Evolutionary conservation across 2,329 filamentous ascomycete species (phyloP), one percentile per base, ranked within the genome.

Genomic region (Clonostachys rosea): DNA sequence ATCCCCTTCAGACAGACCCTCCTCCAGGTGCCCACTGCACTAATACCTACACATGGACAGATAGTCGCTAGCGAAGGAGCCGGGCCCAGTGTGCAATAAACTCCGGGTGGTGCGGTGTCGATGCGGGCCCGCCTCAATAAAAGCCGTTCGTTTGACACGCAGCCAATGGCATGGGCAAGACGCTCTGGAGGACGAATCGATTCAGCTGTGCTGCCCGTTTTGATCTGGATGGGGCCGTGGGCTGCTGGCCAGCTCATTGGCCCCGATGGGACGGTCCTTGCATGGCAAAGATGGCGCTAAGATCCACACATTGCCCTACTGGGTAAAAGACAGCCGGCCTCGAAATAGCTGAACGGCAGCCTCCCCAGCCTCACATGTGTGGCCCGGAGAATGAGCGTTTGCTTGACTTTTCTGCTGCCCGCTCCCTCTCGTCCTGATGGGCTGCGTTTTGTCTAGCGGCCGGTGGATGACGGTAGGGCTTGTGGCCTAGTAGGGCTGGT

Each of bases 401-500:
- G 30, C 42, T 34, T 13, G 20, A 34, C 8, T 33, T 33, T 20
- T 17, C 39, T 12, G 16, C n/a, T 17, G 40, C 40, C 40, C 40
- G n/a, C 40, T 12, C 41, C 24, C 41, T 24, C 41, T 42, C n/a
- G 44, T 37, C 44, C 36, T 45, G 44, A 17, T 33, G 17, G 44
- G 44, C 44, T 40, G 10, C n/a, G 9, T 30, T 30, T 10, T 30
- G 9, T 30, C 24, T 30, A 30, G 24, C 24, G 24, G 24, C 24
- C 24, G 24, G 24, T 30, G 24, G 24, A 30, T 30, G 24, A 30
- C 24, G 24, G 24, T 30, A 35, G 43, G 30, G 16, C 30, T 14
- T 8, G 10, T 6, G 10, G 16, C 44, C 44, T 37, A 45, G 44
- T 45, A 45, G 44, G 44, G 44, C 44, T 45, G 44, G 30, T 45